These are phyloP conservation scores for Mycena sanguinolenta DNA, from an alignment of 768 basidiomycete species.

Conservation along the genomic window DNA sequence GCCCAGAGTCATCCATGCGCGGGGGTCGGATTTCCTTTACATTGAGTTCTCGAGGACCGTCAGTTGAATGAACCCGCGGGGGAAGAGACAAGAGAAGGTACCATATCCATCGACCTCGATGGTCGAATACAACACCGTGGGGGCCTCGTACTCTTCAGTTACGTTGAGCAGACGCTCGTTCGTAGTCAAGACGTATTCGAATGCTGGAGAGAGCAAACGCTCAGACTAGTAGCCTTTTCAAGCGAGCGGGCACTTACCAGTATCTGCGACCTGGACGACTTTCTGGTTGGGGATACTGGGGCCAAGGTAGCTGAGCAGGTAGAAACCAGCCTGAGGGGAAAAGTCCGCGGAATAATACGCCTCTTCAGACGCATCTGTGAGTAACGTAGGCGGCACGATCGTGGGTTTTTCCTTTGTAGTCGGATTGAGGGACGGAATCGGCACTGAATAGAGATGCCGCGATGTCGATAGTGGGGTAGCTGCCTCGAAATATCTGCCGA, in stretches of 20 bases:
- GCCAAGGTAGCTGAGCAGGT: constrained; percentile 83
- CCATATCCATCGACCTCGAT: constrained; percentile 88
- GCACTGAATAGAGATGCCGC: constrained; percentile 86
- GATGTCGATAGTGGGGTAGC: constrained; percentile 86
- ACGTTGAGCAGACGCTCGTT: constrained; percentile 78
- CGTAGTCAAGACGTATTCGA: constrained; percentile 75
- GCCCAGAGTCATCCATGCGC: constrained; percentile 93
- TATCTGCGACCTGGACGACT: constrained; percentile 68
- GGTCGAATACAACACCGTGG: constrained; percentile 78
- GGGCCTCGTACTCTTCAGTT: constrained; percentile 76
- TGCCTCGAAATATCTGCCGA: constrained; percentile 85
- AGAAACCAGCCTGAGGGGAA: constrained; percentile 90
- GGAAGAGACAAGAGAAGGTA: constrained; percentile 42
- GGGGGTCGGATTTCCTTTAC: constrained; percentile 93
- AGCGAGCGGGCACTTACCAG: constrained; percentile 47
- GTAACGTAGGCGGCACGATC: constrained; percentile 64
- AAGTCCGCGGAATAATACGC: constrained; percentile 79
- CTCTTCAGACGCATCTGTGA: constrained; percentile 49
- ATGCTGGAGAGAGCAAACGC: constrained; percentile 53
- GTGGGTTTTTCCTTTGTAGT: constrained; percentile 54
- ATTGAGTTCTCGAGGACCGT: constrained; percentile 76
- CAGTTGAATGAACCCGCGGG: constrained; percentile 36
- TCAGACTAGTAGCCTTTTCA: constrained; percentile 14
- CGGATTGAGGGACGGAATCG: constrained; percentile 68
- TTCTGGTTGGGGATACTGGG: constrained; percentile 91